Conservation (phyloP, 2,329 filamentous ascomycete genomes). For the Drechmeria coniospora region DNA sequence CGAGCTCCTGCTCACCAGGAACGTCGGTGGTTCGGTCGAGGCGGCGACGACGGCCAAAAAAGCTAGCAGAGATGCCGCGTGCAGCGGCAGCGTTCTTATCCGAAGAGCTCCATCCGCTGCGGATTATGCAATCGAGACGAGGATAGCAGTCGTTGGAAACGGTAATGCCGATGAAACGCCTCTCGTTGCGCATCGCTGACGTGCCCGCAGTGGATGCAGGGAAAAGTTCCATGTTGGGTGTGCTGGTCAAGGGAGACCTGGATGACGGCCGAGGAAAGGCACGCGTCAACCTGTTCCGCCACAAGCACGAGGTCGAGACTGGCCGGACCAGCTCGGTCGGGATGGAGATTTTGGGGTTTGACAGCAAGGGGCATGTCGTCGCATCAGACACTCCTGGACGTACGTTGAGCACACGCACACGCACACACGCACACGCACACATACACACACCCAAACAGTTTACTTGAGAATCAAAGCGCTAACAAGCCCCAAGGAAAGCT, state of each 20-base stretch:
- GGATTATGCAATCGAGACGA: constrained; percentile 85
- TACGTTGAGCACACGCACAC: constrained; percentile 24
- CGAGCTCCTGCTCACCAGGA: constrained; percentile 74
- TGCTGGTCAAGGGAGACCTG: constrained; percentile 85
- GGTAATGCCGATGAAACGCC: constrained; percentile 27
- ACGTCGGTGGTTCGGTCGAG: constrained; percentile 67
- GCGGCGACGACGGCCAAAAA: constrained; percentile 38
- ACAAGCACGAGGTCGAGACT: constrained; percentile 95
- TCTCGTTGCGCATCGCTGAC: constrained; percentile 4
- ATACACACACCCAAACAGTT: no score
- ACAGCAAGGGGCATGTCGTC: constrained; percentile 70
- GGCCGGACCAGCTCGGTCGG: constrained; percentile 91
- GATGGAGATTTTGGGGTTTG: constrained; percentile 98
- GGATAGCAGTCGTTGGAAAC: constrained; percentile 94
- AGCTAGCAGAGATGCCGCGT: constrained; percentile 53
- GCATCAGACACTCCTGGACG: constrained; percentile 69
- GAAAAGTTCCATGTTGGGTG: constrained; percentile 90
- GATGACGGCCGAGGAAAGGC: constrained; percentile 91
- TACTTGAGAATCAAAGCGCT: no score
- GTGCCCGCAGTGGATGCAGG: constrained; percentile 62
- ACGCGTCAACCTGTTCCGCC: constrained; percentile 86
- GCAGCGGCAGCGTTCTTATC: constrained; percentile 75
- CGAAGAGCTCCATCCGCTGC: constrained; percentile 56
- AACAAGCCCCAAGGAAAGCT: constrained; percentile 34
- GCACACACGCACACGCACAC: no score